Evolutionary conservation across 176 grass and related monocot species (phyloP).

Genomic region (barley (Hordeum vulgare)): DNA sequence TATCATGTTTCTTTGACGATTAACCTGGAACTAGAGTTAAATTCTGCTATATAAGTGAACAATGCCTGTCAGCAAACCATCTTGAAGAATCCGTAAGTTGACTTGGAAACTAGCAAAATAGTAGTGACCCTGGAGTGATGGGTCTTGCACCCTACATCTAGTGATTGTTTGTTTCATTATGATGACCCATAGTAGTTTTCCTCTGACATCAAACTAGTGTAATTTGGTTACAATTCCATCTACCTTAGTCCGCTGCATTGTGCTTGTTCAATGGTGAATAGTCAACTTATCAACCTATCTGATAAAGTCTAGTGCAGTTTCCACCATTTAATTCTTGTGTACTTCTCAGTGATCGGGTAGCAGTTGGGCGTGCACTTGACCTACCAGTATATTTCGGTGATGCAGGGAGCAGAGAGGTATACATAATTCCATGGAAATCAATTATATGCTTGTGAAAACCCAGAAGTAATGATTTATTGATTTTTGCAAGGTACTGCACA

Average conservation of each 20-base stretch:
- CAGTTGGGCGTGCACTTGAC: constrained; percentile 86
- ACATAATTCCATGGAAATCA: neutral
- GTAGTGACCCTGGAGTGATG: neutral
- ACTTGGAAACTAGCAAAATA: constrained; percentile 1
- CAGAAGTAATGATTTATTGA: constrained; percentile 8
- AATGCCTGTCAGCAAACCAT: neutral
- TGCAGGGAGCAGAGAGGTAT: constrained; percentile 96
- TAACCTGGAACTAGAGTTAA: neutral
- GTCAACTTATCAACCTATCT: constrained; percentile 16
- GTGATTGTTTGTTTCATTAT: neutral
- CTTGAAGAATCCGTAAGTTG: neutral
- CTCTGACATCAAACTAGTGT: neutral
- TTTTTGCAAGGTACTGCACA: constrained; percentile 77
- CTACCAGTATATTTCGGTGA: constrained; percentile 97
- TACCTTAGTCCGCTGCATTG: neutral
- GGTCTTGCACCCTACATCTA: neutral
- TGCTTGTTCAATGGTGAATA: constrained; percentile 7
- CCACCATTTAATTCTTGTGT: constrained; percentile 13
- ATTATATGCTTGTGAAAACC: neutral
- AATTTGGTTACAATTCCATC: neutral
- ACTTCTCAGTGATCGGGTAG: constrained; percentile 80
- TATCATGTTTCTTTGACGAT: neutral
- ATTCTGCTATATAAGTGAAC: neutral
- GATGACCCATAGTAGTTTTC: neutral
- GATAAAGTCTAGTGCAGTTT: neutral